phyloP scores from a whole-genome alignment of 768 basidiomycete species.

The Amanita jacksonii region DNA sequence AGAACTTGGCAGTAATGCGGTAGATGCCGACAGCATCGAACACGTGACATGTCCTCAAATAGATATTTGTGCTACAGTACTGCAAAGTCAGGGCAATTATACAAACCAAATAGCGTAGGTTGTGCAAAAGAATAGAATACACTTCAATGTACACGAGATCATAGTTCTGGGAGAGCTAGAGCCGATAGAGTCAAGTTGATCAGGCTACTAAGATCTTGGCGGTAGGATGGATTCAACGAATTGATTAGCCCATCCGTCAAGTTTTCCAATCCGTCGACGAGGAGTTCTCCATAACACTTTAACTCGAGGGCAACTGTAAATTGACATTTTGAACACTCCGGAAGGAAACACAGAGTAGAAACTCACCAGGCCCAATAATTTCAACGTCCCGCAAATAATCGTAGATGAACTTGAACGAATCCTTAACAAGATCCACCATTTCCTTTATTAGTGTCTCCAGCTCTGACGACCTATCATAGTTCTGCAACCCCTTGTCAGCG shows the following conservation, averaged over 20 bases:
- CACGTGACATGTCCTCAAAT: slow-evolving; percentile 10
- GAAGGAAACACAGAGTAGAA: not conserved
- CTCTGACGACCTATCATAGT: slow-evolving; percentile 34
- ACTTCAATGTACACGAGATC: no score
- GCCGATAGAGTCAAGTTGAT: no score
- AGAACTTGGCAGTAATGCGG: slow-evolving; percentile 37
- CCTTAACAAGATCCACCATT: slow-evolving; percentile 38
- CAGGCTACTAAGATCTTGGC: slow-evolving; percentile 26
- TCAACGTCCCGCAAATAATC: slow-evolving; percentile 30
- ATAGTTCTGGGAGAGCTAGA: no score
- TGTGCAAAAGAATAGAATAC: no score
- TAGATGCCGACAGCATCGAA: slow-evolving; percentile 24
- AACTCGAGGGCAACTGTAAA: slow-evolving; percentile 43
- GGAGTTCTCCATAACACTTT: slow-evolving; percentile 49
- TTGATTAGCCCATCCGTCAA: slow-evolving; percentile 43
- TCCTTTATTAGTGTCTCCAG: slow-evolving; percentile 43
- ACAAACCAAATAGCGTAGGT: slow-evolving; percentile 10
- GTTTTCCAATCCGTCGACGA: slow-evolving; percentile 42
- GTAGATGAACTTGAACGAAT: slow-evolving; percentile 20
- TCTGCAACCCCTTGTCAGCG: slow-evolving; percentile 39
- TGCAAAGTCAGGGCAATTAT: no score
- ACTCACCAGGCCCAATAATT: slow-evolving; percentile 50
- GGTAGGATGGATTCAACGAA: no score
- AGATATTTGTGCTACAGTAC: no score
- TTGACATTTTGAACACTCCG: slow-evolving; percentile 3